These are phyloP conservation scores for Wickerhamomyces hampshirensis DNA, from an alignment of 805 yeast genomes.

Conservation along the genomic window DNA sequence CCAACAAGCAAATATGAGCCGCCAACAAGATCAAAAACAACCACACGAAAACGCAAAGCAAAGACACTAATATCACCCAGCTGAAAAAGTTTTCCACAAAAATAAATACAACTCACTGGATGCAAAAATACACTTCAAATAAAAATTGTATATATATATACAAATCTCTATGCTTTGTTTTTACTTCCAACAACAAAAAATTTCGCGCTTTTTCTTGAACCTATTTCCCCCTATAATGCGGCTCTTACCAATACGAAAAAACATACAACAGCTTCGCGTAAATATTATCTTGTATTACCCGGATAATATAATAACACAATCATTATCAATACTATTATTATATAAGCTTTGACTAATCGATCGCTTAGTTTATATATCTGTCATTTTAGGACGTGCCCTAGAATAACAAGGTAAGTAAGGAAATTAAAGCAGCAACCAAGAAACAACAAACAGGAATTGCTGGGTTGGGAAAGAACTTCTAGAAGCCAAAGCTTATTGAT, in stretches of 20 bases:
- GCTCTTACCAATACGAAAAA: too few relatives aligned
- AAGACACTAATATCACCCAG: too few relatives aligned
- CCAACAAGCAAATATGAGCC: background rate
- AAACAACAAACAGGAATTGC: background rate
- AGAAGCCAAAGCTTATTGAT: slow-evolving; percentile 1
- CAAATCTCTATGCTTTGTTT: background rate
- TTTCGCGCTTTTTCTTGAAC: background rate
- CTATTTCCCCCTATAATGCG: background rate
- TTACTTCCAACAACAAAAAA: too few relatives aligned
- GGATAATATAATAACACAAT: background rate
- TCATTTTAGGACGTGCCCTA: too few relatives aligned
- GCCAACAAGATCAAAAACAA: too few relatives aligned
- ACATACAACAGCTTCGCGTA: too few relatives aligned
- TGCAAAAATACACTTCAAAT: too few relatives aligned
- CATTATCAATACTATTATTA: slow-evolving; percentile 1
- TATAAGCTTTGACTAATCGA: background rate
- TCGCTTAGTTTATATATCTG: too few relatives aligned
- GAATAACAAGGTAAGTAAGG: background rate
- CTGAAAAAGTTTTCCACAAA: too few relatives aligned
- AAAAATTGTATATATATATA: background rate
- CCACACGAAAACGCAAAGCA: too few relatives aligned
- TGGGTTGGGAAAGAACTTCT: background rate
- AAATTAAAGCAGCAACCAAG: background rate
- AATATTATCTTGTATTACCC: too few relatives aligned
- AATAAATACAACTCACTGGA: too few relatives aligned